Base-by-base conservation (phyloP, 2,329 filamentous ascomycete species). In the Periconia sp. region DNA sequence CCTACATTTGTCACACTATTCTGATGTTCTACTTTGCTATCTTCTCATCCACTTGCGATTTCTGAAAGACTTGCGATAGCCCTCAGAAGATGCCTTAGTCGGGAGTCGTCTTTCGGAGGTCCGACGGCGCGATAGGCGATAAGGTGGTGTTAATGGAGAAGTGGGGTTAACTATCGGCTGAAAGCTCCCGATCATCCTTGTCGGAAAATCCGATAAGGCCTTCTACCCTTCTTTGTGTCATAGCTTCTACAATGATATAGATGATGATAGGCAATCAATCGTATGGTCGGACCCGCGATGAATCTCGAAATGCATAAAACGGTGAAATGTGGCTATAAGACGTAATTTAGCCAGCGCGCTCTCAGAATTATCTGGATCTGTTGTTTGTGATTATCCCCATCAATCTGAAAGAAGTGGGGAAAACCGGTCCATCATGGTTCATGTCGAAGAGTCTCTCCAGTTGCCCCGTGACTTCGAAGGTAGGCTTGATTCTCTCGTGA, bases 391-490 rank as follows among this genome's bases (percentile, higher is more conserved):
- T 7, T 18, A 33, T 31, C n/a, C 41, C 17, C n/a, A 46, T n/a
- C 33, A 13, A 35, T 2, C 14, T 41, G 18, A 35, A 45, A 3
- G 41, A 20, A 52, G 14, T 9, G 6, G 14, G 6, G 19, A 19
- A 42, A n/a, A 41, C 40, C 19, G 27, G n/a, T 7, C 31, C 35
- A 53, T 11, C 37, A 68, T 68, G 65, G 55, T 67, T 27, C 66
- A 74, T 43, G 60, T 69, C 19, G 68, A 74, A 55, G 64, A 70
- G 41, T 58, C 66, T 31, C 56, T 73, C 40, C 71, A 74, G 53
- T 53, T 74, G n/a, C 71, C 72, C 2, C 65, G 72, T 41, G 71
- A 75, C 56, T 74, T 75, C 47, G 68, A 71, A 65, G 69, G 65
- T 63, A 43, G 11, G 14, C 17, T 19, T 7, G 9, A 30, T 40